Base-by-base conservation (phyloP, 306 rosid genomes). In the Dalbergia oliveri region DNA sequence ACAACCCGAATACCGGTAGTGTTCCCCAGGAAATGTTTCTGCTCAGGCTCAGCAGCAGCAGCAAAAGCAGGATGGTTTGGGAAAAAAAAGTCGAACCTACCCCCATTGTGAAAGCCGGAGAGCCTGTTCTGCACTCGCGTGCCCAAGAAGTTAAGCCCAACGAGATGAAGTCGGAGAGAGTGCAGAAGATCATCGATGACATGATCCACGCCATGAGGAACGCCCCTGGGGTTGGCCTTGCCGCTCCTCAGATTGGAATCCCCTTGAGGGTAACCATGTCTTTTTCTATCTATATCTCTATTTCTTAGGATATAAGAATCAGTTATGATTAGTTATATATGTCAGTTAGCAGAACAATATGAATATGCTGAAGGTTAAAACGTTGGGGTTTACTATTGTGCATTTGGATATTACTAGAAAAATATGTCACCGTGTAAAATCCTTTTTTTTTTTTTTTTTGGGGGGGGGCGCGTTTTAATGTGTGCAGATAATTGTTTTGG, bases 241-340 rank as follows among this genome's bases (percentile, higher is more conserved):
- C 98, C 35, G 98, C 98, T 44, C 97, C 97, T 11, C 97, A 94
- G 86, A 87, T 94, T 83, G 98, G 98, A 86, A 72, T 94, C 14
- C 92, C 98, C 8, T 84, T 90, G 9, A 84, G 90, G 92, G 98
- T 94, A 11, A 47, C 14, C 9, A 9, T 43, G 10, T 43, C 47
- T 9, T 43, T 43, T 43, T 8, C 47, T 9, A 7, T 43, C 2
- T 37, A 0, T 37, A 37, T 37, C 41, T 43, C 45, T 5, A 41
- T 41, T 35, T 35, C 39, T 35, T 35, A 35, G 39, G 39, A 35
- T 35, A 35, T 35, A 5, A 35, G 39, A 35, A 35, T 35, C 7
- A 37, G 41, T 4, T 37, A 3, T 37, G 41, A 37, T 37, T 37
- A 37, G 5, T 37, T 4, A 37, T 37, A 26, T 26, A 26, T 26